Evolutionary conservation across 768 basidiomycete species (phyloP), one percentile per base, ranked within the genome.

Genomic region (Suillus luteus): DNA sequence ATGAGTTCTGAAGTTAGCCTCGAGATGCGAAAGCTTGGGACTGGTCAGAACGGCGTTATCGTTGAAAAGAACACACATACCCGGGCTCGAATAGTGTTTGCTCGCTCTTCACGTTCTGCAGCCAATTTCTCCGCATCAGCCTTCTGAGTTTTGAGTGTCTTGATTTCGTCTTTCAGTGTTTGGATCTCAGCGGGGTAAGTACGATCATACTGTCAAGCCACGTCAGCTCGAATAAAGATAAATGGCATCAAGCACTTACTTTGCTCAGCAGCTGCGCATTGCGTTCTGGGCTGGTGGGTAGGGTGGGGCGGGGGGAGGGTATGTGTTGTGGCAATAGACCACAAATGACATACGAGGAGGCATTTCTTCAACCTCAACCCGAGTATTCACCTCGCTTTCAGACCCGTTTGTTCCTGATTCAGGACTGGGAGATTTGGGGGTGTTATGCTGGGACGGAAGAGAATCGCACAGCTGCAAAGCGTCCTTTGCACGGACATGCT

Each of bases 401-500:
- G n/a, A n/a, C n/a, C n/a, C n/a, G n/a, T n/a, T n/a, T n/a, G n/a
- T n/a, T n/a, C n/a, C n/a, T n/a, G n/a, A n/a, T n/a, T n/a, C n/a
- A n/a, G n/a, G n/a, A n/a, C n/a, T n/a, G n/a, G n/a, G n/a, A n/a
- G n/a, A n/a, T n/a, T n/a, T n/a, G n/a, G n/a, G n/a, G n/a, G n/a
- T n/a, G n/a, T n/a, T n/a, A n/a, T n/a, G n/a, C n/a, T n/a, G n/a
- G n/a, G n/a, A n/a, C n/a, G n/a, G n/a, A n/a, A n/a, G n/a, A n/a
- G n/a, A n/a, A n/a, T n/a, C n/a, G n/a, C n/a, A n/a, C n/a, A n/a
- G n/a, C n/a, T n/a, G n/a, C n/a, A n/a, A 99, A 0, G 97, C 96
- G 67, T 96, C 94, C 69, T 95, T 93, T 3, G 97, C 96, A 52
- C 86, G 88, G 49, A 85, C 82, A 76, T 93, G 92, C 96, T 98